Base-by-base conservation (phyloP, 768 basidiomycete species). In the Paxillus rubicundulus region DNA sequence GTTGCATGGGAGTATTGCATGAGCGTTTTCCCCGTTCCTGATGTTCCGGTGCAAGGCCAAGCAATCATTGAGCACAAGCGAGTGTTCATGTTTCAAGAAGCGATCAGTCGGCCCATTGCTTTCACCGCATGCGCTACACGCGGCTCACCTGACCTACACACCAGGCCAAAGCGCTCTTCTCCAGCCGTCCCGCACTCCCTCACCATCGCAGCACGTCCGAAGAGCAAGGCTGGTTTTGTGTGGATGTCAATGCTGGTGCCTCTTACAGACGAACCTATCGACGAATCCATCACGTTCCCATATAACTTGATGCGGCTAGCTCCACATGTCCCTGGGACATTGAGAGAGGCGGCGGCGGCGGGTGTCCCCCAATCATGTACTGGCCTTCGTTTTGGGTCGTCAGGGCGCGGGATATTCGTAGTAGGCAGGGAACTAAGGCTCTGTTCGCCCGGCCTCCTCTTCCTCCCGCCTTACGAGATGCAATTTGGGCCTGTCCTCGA, bases 401-500 rank as follows among this genome's bases (percentile, higher is more conserved):
- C 68, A 16, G 66, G 67, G n/a, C 67, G 66, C 1, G 66, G 68
- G 0, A 41, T 69, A 33, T 65, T 52, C 20, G 63, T 69, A 16
- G 46, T 59, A 14, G 66, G 65, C 13, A 37, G 47, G 49, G 68
- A 57, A 27, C 38, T 69, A 0, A 55, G 65, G 9, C 49, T 67
- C 3, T 56, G 67, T 40, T 55, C 60, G 37, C 65, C 63, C 1
- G 62, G 52, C 1, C 32, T 67, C n/a, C 36, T 56, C 10, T 46
- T 70, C n/a, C 39, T 68, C 6, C 57, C 58, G n/a, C 68, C 68
- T 16, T 61, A 47, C 45, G 66, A 67, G 30, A 69, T 67, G 66
- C 55, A 70, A 41, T 18, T 57, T 14, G 68, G 65, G 6, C 68
- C 66, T 8, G 54, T 53, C 6, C 66, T 70, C 28, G 66, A 67